Evolutionary conservation across 2,329 filamentous ascomycete genomes (phyloP).

Genomic region (Fusarium sp.): DNA sequence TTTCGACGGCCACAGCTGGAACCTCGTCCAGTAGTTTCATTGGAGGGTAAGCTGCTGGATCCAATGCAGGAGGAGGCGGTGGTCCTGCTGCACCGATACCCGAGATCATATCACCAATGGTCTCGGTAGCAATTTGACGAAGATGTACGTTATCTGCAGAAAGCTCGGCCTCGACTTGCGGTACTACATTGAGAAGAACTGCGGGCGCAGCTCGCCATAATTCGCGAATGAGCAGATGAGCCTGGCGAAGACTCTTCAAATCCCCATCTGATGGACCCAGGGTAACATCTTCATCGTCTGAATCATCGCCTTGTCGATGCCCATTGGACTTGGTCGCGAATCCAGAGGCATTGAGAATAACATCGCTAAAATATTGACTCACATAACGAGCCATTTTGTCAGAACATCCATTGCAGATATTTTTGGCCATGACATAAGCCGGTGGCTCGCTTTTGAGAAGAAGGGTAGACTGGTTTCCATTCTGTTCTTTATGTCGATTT

Average conservation of each 20-base stretch:
- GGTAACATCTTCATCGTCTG: constrained; percentile 73
- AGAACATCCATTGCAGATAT: constrained; percentile 88
- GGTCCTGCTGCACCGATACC: constrained; percentile 94
- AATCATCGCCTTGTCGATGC: constrained; percentile 72
- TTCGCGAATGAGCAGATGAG: constrained; percentile 89
- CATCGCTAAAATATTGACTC: constrained; percentile 96
- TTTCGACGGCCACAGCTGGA: constrained; percentile 62
- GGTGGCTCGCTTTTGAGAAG: constrained; percentile 90
- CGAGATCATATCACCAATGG: constrained; percentile 93
- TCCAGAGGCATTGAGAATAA: constrained; percentile 89
- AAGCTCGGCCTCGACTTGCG: constrained; percentile 92
- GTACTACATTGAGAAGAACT: constrained; percentile 92
- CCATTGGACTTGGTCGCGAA: constrained; percentile 70
- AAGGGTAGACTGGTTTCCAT: constrained; percentile 85
- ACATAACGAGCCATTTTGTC: constrained; percentile 97
- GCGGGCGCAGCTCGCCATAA: constrained; percentile 93
- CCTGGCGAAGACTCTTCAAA: constrained; percentile 88
- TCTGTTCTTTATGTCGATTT: constrained; percentile 73
- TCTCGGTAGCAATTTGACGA: constrained; percentile 90
- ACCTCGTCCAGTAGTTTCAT: constrained; percentile 73
- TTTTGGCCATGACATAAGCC: constrained; percentile 97
- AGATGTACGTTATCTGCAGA: constrained; percentile 91
- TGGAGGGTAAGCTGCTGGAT: constrained; percentile 89
- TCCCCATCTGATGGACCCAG: constrained; percentile 84
- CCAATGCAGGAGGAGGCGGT: constrained; percentile 78